Evolutionary conservation across 768 basidiomycete genomes (phyloP).

Genomic region (Termitomyces sp.): DNA sequence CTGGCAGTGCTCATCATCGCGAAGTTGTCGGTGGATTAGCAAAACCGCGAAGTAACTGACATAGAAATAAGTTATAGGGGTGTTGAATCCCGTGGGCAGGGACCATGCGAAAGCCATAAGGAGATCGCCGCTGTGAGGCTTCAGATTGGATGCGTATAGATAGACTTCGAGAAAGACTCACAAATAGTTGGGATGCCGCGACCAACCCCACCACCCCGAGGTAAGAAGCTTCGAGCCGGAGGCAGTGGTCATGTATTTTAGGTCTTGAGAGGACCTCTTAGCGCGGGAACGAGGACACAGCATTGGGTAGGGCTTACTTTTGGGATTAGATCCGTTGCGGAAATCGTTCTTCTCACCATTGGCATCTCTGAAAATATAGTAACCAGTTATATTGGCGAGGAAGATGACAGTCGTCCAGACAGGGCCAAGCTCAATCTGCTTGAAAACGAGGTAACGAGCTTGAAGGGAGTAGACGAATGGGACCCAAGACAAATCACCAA

Average conservation of each 20-base stretch:
- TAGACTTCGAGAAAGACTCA: conserved; percentile 29
- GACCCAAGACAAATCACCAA: conserved; percentile 92
- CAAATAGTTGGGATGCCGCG: conserved; percentile 92
- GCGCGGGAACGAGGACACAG: neutral
- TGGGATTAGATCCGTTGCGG: conserved; percentile 89
- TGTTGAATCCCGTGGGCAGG: conserved; percentile 86
- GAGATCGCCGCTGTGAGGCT: conserved; percentile 30
- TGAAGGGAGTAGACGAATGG: conserved; percentile 94
- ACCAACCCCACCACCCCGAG: conserved; percentile 97
- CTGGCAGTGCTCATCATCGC: conserved; percentile 91
- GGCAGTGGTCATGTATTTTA: conserved; percentile 46
- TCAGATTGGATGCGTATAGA: neutral
- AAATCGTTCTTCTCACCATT: conserved; percentile 98
- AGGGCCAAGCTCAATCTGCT: conserved; percentile 74
- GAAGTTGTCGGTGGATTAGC: conserved; percentile 83
- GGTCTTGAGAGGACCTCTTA: conserved; percentile 9
- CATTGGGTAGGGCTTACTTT: conserved; percentile 54
- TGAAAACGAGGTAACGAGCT: conserved; percentile 93
- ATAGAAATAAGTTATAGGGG: conserved; percentile 97
- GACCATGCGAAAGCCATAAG: conserved; percentile 94
- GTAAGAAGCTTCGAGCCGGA: conserved; percentile 89
- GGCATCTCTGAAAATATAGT: conserved; percentile 85
- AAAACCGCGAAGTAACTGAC: conserved; percentile 85
- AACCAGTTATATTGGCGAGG: conserved; percentile 67
- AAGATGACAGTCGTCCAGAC: conserved; percentile 57